These are phyloP conservation scores for Alternaria dauci DNA, from an alignment of 2,329 filamentous ascomycete genomes.

Conservation along the genomic window DNA sequence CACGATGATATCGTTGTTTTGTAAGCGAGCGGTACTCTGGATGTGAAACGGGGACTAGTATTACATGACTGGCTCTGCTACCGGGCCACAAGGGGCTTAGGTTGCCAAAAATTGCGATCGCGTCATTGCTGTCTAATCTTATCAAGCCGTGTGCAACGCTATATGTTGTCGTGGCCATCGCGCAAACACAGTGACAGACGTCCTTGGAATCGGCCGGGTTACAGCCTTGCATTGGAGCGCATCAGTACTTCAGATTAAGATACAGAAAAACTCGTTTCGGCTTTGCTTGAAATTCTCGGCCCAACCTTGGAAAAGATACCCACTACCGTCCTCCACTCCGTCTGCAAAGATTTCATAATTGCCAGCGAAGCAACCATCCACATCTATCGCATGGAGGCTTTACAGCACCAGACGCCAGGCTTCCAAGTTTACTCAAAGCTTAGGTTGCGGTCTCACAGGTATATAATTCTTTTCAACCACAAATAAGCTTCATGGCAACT, in stretches of 20 bases:
- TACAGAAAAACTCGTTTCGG: not conserved
- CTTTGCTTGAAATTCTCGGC: not conserved
- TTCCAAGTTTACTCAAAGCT: not conserved
- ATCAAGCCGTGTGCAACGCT: not conserved
- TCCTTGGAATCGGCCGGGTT: not conserved
- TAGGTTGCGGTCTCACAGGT: not conserved
- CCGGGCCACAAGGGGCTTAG: conserved; percentile 12
- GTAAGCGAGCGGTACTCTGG: not conserved
- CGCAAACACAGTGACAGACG: not conserved
- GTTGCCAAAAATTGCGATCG: conserved; percentile 14
- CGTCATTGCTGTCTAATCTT: conserved; percentile 14
- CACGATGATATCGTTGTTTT: not conserved
- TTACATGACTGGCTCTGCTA: conserved; percentile 3
- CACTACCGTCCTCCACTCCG: not conserved
- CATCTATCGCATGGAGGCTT: not conserved
- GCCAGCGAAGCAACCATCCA: not conserved
- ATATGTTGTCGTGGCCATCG: not conserved
- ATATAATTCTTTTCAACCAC: not conserved
- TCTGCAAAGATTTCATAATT: not conserved
- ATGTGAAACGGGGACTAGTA: not conserved
- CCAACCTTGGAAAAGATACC: not conserved
- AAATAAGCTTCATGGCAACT: conserved; percentile 9
- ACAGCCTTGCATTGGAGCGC: not conserved
- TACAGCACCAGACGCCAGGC: not conserved
- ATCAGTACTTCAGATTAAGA: not conserved